A percentile compares a stretch with the other conserved stretches of the same genome.
Evolutionary conservation across 371 early-diverging fungal genomes (phyloP).

Genomic region (Umbelopsis sp.): DNA sequence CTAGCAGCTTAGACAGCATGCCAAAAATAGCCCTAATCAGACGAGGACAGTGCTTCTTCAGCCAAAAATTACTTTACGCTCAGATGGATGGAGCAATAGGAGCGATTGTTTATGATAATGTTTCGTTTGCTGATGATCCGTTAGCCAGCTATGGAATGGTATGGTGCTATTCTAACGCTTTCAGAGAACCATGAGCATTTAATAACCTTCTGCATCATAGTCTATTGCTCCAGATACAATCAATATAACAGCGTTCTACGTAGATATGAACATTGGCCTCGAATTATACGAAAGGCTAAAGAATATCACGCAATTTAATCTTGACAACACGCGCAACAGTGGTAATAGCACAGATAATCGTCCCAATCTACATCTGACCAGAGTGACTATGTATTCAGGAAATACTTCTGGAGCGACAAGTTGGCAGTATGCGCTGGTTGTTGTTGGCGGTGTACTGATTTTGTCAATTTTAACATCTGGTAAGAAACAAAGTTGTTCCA

Average conservation of each 20-base stretch:
- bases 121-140: slow-evolving; percentile 25
- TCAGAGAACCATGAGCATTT: not conserved
- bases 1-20: slow-evolving; percentile 17
- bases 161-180: not conserved
- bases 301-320: slow-evolving; percentile 16
- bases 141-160: slow-evolving; percentile 26
- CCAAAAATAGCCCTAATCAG: slow-evolving; percentile 33
- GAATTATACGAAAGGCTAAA: slow-evolving; percentile 26
- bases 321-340: not conserved
- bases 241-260: slow-evolving; percentile 34
- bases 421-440: slow-evolving; percentile 57
- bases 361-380: slow-evolving; percentile 18
- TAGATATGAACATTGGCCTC: slow-evolving; percentile 27
- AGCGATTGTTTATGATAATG: slow-evolving; percentile 36
- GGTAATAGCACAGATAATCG: not conserved
- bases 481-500: slow-evolving; percentile 22
- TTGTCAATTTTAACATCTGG: slow-evolving; percentile 43
- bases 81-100: slow-evolving; percentile 37
- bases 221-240: slow-evolving; percentile 29
- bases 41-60: slow-evolving; percentile 33
- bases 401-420: slow-evolving; percentile 33
- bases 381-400: slow-evolving; percentile 34
- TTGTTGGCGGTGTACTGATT: slow-evolving; percentile 46
- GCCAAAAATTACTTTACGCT: slow-evolving; percentile 32
- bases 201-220: slow-evolving; percentile 15